Conservation (phyloP, 2,329 filamentous ascomycete species). For the Hirsutella minnesotensis region DNA sequence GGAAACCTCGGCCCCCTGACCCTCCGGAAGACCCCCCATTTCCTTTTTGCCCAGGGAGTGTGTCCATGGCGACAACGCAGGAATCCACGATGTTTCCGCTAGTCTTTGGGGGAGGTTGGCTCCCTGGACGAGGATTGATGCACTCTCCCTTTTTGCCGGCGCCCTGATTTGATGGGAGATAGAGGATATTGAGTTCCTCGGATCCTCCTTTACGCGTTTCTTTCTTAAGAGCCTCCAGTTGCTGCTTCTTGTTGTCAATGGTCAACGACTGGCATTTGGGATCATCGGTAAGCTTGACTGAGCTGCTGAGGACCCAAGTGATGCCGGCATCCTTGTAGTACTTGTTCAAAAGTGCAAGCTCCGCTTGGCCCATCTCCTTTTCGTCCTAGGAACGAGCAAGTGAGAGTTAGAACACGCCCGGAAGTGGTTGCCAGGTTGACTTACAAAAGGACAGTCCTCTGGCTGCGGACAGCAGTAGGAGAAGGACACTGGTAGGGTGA, state of each 20-base stretch:
- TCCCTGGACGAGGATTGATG: background rate
- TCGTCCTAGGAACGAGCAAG: background rate
- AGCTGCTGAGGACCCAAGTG: background rate
- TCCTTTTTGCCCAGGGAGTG: background rate
- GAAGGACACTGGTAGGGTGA: background rate
- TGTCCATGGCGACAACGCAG: background rate
- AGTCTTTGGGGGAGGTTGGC: background rate
- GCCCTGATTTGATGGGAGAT: background rate
- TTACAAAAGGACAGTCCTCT: background rate
- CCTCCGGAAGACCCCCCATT: no score
- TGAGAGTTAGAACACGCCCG: background rate
- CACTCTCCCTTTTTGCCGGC: background rate
- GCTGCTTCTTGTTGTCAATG: background rate
- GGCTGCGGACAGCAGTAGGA: background rate
- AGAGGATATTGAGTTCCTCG: background rate
- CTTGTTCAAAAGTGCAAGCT: background rate
- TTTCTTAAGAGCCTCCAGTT: background rate
- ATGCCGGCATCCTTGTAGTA: background rate
- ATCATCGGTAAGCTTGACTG: background rate
- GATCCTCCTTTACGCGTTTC: background rate
- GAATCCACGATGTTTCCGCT: background rate
- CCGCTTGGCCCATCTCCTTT: background rate
- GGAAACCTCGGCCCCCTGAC: background rate
- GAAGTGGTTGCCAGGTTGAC: background rate
- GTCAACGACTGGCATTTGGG: background rate